These are phyloP conservation scores for Bocquillonia castaneifolia DNA, from an alignment of 441 rosid genomes.

Conservation along the genomic window DNA sequence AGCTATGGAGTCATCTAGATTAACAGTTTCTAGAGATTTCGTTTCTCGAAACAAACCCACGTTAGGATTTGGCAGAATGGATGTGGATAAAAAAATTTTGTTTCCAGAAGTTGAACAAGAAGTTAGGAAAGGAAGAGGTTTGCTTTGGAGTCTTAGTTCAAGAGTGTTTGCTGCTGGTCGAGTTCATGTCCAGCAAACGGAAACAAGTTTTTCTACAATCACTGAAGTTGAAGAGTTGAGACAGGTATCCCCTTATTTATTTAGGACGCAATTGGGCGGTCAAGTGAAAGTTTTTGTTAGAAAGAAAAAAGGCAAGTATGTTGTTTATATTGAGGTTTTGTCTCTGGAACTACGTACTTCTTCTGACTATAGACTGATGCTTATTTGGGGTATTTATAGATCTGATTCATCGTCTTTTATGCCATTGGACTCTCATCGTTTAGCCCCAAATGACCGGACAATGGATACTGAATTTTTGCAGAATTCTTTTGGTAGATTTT, in stretches of 20 bases:
- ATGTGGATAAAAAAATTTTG: conserved; percentile 26
- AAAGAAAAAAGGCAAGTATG: conserved; percentile 48
- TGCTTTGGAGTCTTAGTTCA: conserved; percentile 22
- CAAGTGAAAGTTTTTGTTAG: conserved; percentile 54
- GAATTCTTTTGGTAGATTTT: conserved; percentile 38
- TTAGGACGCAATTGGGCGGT: conserved; percentile 67
- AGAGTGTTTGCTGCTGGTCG: conserved; percentile 42
- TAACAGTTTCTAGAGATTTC: conserved; percentile 25
- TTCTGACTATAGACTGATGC: conserved; percentile 36
- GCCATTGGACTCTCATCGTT: conserved; percentile 39
- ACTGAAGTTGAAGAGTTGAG: conserved; percentile 37
- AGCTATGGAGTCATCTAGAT: conserved; percentile 32
- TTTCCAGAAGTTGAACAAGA: conserved; percentile 25
- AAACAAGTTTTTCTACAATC: conserved; percentile 27
- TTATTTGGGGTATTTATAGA: conserved; percentile 64
- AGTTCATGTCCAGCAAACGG: conserved; percentile 42
- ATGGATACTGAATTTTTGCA: conserved; percentile 44
- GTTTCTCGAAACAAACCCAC: conserved; percentile 25
- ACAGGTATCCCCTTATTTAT: conserved; percentile 47
- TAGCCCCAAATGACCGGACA: conserved; percentile 34
- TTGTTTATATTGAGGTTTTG: conserved; percentile 53
- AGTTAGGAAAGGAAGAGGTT: conserved; percentile 6
- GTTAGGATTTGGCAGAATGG: conserved; percentile 24
- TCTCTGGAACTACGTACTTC: conserved; percentile 34
- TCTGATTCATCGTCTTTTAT: conserved; percentile 55